These are phyloP conservation scores for Rhizomucor pusillus DNA, from an alignment of 371 early-diverging fungal species.

Conservation along the genomic window DNA sequence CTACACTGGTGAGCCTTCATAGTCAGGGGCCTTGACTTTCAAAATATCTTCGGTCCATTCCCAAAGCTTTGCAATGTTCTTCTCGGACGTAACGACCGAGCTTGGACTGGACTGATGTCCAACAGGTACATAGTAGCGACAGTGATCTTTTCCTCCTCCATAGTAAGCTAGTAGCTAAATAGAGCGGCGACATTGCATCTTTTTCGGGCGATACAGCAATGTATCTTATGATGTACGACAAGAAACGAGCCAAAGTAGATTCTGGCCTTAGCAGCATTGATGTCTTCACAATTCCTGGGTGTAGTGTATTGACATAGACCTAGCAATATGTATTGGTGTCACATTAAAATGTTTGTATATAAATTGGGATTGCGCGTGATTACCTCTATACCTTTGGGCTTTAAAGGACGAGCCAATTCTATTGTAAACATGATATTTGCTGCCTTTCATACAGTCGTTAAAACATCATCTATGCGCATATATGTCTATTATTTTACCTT, in stretches of 20 bases:
- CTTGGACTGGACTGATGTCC: conserved; percentile 5
- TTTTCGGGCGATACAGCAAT: conserved; percentile 29
- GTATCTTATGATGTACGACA: too few relatives aligned
- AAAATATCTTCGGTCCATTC: conserved; percentile 35
- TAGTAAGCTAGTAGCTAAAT: conserved; percentile 64
- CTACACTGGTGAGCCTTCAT: too few relatives aligned
- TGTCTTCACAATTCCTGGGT: conserved; percentile 71
- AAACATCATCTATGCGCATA: too few relatives aligned
- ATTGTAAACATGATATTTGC: conserved; percentile 38
- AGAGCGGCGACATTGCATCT: conserved; percentile 64
- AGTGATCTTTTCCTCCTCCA: conserved; percentile 43
- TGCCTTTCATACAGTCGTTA: conserved; percentile 17
- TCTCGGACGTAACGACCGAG: conserved; percentile 20
- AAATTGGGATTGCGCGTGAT: not conserved
- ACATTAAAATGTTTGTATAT: not conserved
- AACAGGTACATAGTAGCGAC: conserved; percentile 60
- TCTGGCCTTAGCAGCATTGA: conserved; percentile 19
- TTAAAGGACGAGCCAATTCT: conserved; percentile 33
- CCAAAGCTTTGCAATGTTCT: conserved; percentile 31
- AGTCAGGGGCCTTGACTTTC: conserved; percentile 33
- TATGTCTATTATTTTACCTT: conserved; percentile 15
- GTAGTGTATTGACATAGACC: conserved; percentile 61
- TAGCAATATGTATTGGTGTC: too few relatives aligned
- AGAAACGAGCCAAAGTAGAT: not conserved
- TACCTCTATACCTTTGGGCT: conserved; percentile 28